phyloP scores from a whole-genome alignment of 805 yeast genomes.

The Jamesozyma hellenica region DNA sequence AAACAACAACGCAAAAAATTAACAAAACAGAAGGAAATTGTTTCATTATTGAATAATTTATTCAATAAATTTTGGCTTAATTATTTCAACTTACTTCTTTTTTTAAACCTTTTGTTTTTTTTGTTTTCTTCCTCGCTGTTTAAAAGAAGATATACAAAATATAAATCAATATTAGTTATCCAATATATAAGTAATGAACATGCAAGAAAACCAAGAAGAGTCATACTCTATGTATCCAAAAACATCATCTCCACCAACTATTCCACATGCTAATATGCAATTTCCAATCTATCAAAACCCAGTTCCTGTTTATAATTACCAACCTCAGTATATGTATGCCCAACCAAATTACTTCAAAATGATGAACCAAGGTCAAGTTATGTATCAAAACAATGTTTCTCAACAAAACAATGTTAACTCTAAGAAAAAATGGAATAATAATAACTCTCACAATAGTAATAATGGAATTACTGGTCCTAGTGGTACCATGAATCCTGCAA shows the following conservation, averaged over 20 bases:
- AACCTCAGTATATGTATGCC: conserved; percentile 22
- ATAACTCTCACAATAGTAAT: neutral
- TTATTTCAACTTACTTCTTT: too few species aligned
- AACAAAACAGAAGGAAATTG: too few species aligned
- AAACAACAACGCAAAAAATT: too few species aligned
- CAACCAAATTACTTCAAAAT: conserved; percentile 23
- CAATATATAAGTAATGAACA: conserved; percentile 1
- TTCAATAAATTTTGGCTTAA: too few species aligned
- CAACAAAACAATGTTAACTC: conserved; percentile 11
- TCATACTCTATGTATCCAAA: conserved; percentile 30
- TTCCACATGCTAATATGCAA: conserved; percentile 25
- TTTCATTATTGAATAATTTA: too few species aligned
- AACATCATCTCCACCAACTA: conserved; percentile 25
- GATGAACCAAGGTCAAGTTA: conserved; percentile 24
- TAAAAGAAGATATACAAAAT: too few species aligned
- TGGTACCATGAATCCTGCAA: conserved; percentile 6
- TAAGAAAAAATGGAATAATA: conserved; percentile 21
- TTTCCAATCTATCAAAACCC: conserved; percentile 22
- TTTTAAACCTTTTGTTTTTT: too few species aligned
- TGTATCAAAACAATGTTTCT: conserved; percentile 14
- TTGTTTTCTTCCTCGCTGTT: too few species aligned
- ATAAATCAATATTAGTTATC: too few species aligned
- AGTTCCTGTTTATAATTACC: conserved; percentile 24
- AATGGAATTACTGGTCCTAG: conserved; percentile 2
- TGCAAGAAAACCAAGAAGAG: conserved; percentile 18